Evolutionary conservation across 1,284 basidiomycete genomes (phyloP).

Genomic region (Gomphus sp.): DNA sequence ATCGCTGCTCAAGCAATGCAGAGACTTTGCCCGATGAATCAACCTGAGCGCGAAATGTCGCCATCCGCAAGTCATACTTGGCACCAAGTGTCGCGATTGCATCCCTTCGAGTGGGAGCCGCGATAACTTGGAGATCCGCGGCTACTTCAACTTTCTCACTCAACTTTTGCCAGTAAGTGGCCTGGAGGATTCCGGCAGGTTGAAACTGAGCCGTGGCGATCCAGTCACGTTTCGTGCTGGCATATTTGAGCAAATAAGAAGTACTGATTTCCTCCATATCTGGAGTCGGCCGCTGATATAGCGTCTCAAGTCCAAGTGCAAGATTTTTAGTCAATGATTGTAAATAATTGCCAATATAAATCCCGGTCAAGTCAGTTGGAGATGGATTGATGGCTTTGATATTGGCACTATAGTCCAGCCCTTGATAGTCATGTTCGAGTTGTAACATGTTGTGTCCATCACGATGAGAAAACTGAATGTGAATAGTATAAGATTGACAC

Average conservation of each 20-base stretch:
- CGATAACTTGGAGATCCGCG: slow-evolving; percentile 83
- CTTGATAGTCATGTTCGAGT: slow-evolving; percentile 91
- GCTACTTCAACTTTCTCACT: slow-evolving; percentile 98
- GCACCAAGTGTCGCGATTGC: slow-evolving; percentile 90
- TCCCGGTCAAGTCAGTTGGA: slow-evolving; percentile 82
- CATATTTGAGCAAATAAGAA: slow-evolving; percentile 87
- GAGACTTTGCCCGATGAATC: slow-evolving; percentile 93
- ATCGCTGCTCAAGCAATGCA: slow-evolving; percentile 90
- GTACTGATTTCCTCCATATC: slow-evolving; percentile 67
- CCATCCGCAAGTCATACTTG: slow-evolving; percentile 93
- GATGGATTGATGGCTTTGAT: slow-evolving; percentile 91
- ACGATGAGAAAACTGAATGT: slow-evolving; percentile 50
- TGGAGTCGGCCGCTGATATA: slow-evolving; percentile 76
- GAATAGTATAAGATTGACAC: not conserved
- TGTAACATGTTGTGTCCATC: slow-evolving; percentile 84
- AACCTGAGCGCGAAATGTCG: slow-evolving; percentile 87
- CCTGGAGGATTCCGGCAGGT: slow-evolving; percentile 78
- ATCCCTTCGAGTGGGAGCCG: slow-evolving; percentile 74
- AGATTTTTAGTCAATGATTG: slow-evolving; percentile 93
- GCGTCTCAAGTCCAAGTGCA: slow-evolving; percentile 85
- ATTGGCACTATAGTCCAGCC: slow-evolving; percentile 83
- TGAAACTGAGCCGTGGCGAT: slow-evolving; percentile 92
- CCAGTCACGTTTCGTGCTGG: slow-evolving; percentile 67
- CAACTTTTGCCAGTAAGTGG: slow-evolving; percentile 96
- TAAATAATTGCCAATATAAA: slow-evolving; percentile 90